phyloP scores from a whole-genome alignment of 2,329 filamentous ascomycete genomes.

The Diplodia intermedia region DNA sequence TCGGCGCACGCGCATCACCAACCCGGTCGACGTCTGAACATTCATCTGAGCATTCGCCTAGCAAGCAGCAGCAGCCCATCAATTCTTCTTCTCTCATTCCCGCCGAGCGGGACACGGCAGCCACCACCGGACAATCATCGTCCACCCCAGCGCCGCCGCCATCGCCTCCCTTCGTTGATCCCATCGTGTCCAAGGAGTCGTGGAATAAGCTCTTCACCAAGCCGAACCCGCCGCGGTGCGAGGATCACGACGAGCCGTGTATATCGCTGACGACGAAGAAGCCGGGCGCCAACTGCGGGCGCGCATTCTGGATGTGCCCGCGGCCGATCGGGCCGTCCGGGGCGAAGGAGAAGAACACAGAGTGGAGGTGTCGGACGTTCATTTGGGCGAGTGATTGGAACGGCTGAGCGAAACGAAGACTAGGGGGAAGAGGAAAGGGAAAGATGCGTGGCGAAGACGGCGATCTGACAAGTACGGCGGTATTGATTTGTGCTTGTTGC shows the following conservation, averaged over 20 bases:
- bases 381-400: slow-evolving; percentile 73
- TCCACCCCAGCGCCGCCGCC: not conserved
- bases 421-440: not conserved
- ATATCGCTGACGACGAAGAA: slow-evolving; percentile 87
- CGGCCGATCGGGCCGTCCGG: slow-evolving; percentile 86
- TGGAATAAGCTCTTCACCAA: slow-evolving; percentile 87
- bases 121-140: not conserved
- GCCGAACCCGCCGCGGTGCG: slow-evolving; percentile 77
- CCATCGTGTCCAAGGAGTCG: slow-evolving; percentile 75
- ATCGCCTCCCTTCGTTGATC: slow-evolving; percentile 61
- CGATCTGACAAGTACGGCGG: too few relatives aligned
- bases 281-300: slow-evolving; percentile 77
- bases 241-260: slow-evolving; percentile 83
- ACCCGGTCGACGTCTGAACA: not conserved
- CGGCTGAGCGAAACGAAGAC: slow-evolving; percentile 11
- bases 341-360: slow-evolving; percentile 79
- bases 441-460: not conserved
- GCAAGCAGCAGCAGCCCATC: not conserved
- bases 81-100: not conserved
- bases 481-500: too few relatives aligned
- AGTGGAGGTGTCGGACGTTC: slow-evolving; percentile 90
- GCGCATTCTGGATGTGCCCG: slow-evolving; percentile 71
- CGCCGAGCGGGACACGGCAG: not conserved
- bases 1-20: not conserved
- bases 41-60: not conserved